A percentile compares a stretch with the other conserved stretches of the same genome.
These are phyloP conservation scores for Komagataea norvegica DNA, from an alignment of 1,139 yeast genomes.

Conservation along the genomic window DNA sequence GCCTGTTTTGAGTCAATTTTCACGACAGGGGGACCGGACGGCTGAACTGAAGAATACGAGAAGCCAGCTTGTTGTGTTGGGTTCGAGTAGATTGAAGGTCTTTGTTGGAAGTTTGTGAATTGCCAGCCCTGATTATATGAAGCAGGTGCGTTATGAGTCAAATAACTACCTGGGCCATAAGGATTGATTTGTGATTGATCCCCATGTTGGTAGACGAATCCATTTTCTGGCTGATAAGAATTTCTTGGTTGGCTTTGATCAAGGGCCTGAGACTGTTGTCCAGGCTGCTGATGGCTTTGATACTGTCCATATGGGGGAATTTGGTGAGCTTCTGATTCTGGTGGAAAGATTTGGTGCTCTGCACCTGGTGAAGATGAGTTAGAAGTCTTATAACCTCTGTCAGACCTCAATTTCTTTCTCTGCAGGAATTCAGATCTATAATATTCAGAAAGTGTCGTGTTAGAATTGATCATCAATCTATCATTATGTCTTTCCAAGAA, in stretches of 20 bases:
- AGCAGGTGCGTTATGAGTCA: constrained; percentile 3
- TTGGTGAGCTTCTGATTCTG: constrained; percentile 5
- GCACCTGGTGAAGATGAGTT: constrained; percentile 10
- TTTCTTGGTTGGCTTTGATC: constrained; percentile 5
- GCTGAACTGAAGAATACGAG: background rate
- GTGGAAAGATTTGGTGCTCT: constrained; percentile 3
- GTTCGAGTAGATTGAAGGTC: constrained; percentile 4
- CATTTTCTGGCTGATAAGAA: constrained; percentile 10
- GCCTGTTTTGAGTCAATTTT: constrained; percentile 7
- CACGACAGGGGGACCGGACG: too few species aligned
- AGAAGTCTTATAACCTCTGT: constrained; percentile 17
- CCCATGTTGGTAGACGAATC: constrained; percentile 12
- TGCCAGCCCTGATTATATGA: constrained; percentile 12
- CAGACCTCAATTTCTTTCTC: constrained; percentile 22
- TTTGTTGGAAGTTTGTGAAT: constrained; percentile 7
- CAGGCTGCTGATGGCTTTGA: constrained; percentile 5
- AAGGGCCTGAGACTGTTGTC: constrained; percentile 4
- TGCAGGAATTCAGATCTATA: constrained; percentile 26
- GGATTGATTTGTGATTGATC: constrained; percentile 11
- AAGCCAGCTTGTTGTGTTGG: background rate
- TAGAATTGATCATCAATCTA: constrained; percentile 20
- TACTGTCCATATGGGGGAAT: constrained; percentile 2
- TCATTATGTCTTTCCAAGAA: constrained; percentile 27
- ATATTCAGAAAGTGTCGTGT: constrained; percentile 23
- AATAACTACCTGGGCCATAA: constrained; percentile 7